phyloP scores from a whole-genome alignment of 306 rosid species.

The Inga laurina region DNA sequence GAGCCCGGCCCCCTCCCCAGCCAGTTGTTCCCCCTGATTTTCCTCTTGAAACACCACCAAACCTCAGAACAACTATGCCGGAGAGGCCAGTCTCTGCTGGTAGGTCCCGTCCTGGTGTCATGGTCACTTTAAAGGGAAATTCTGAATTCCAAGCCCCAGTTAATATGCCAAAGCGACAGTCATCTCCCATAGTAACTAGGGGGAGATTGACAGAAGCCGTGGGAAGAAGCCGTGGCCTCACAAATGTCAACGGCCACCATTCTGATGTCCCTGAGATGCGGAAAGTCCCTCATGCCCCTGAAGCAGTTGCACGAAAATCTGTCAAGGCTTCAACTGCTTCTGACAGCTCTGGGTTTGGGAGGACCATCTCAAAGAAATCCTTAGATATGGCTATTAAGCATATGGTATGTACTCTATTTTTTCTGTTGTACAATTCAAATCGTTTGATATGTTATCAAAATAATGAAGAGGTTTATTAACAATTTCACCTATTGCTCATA shows the following conservation, averaged over 20 bases:
- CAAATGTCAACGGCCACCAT: conserved; percentile 58
- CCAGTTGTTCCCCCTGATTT: conserved; percentile 89
- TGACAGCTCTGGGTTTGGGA: conserved; percentile 88
- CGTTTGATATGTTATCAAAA: neutral
- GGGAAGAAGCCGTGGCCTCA: conserved; percentile 59
- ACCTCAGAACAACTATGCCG: conserved; percentile 86
- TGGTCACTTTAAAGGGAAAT: conserved; percentile 55
- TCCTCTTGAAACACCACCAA: conserved; percentile 91
- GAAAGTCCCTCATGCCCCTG: conserved; percentile 43
- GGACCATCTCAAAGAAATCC: conserved; percentile 91
- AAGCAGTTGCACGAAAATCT: conserved; percentile 63
- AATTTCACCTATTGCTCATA: neutral
- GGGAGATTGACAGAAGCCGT: conserved; percentile 76
- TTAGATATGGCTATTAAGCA: conserved; percentile 95
- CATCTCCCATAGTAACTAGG: conserved; percentile 75
- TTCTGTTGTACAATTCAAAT: neutral
- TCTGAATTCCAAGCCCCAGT: conserved; percentile 55
- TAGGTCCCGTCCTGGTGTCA: conserved; percentile 73
- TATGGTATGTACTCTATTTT: conserved; percentile 62
- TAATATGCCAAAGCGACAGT: conserved; percentile 62
- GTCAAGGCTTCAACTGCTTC: conserved; percentile 63
- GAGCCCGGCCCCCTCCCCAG: conserved; percentile 76
- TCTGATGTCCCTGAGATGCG: neutral
- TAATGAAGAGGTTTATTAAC: neutral
- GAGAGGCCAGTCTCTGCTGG: conserved; percentile 98